Base-by-base conservation (phyloP, 202 grass and related monocot species). In the Miscanthus sacchariflorus region DNA sequence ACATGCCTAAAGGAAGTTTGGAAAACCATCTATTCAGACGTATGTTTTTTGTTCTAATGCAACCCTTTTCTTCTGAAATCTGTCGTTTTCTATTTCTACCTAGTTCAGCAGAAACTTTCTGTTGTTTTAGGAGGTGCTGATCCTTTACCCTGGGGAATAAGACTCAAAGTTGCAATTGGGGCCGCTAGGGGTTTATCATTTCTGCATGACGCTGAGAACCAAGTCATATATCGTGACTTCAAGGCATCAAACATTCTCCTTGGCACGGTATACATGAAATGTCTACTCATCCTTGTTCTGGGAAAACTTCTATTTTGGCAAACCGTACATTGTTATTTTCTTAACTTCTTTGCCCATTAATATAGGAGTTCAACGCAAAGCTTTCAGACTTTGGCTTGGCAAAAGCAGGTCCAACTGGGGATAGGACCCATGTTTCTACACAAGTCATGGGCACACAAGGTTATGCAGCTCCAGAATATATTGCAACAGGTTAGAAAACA, bases 401-500 rank as follows among this genome's bases (percentile, higher is more conserved):
- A 69, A 98, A 98, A 89, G 95, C 91, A 50, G 95, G 95, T 76
- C 95, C 95, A 72, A 98, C 93, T 3, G 95, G 95, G 24, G 95
- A 98, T 78, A 98, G 80, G 84, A 98, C 95, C 72, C 95, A 98
- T 56, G 95, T 98, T 69, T 95, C 95, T 30, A 98, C 95, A 54
- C 95, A 92, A 83, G 93, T 98, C 67, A 98, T 98, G 95, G 93
- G 93, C 64, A 98, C 95, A 1, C 89, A 87, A 61, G 95, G 95
- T 87, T 98, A 98, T 87, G 95, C 93, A 66, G 93, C 95, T 85
- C 95, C 95, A n/a, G 95, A 98, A 89, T 98, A 98, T 70, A 70
- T 98, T 85, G 95, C 95, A 27, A 95, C 95, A 87, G 95, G 95
- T 98, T 64, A 54, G 70, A 79, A 25, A 39, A 63, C 38, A 30